Evolutionary conservation across 768 basidiomycete genomes (phyloP).

Genomic region (Tricholoma furcatifolium): DNA sequence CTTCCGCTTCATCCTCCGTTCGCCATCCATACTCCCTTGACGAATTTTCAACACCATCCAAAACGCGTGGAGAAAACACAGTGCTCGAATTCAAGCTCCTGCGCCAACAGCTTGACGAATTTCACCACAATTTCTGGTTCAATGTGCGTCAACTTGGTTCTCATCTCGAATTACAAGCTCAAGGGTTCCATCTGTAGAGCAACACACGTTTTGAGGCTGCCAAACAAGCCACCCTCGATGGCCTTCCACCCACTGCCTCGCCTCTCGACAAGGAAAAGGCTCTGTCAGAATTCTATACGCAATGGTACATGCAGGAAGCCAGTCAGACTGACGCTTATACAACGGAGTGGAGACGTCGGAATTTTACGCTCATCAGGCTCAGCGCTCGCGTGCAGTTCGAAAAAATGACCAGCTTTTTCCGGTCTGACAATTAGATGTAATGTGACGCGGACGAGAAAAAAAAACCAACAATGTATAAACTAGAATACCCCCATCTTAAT

Average conservation of each 20-base stretch:
- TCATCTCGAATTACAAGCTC: not conserved
- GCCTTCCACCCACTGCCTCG: conserved; percentile 51
- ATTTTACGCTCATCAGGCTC: conserved; percentile 52
- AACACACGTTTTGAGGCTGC: conserved; percentile 79
- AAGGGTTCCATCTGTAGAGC: conserved; percentile 44
- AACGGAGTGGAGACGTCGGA: conserved; percentile 64
- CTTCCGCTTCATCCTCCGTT: conserved; percentile 31
- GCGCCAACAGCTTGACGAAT: conserved; percentile 68
- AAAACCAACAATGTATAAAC: conserved; percentile 1
- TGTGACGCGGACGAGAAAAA: too few relatives aligned
- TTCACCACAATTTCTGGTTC: conserved; percentile 79
- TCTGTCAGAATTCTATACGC: conserved; percentile 68
- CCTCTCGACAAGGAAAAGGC: conserved; percentile 62
- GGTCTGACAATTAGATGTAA: conserved; percentile 16
- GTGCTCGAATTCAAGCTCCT: conserved; percentile 73
- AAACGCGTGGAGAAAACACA: conserved; percentile 35
- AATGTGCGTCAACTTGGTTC: conserved; percentile 52
- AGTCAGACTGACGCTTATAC: conserved; percentile 58
- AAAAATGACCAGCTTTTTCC: conserved; percentile 31
- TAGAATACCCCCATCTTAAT: conserved; percentile 6
- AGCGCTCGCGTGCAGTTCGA: conserved; percentile 56
- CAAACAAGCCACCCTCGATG: conserved; percentile 54
- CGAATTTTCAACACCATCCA: conserved; percentile 53
- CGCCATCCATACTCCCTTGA: conserved; percentile 76
- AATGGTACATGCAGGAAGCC: conserved; percentile 74